These are phyloP conservation scores for Prunus dulcis DNA, from an alignment of 306 rosid genomes.

Conservation along the genomic window DNA sequence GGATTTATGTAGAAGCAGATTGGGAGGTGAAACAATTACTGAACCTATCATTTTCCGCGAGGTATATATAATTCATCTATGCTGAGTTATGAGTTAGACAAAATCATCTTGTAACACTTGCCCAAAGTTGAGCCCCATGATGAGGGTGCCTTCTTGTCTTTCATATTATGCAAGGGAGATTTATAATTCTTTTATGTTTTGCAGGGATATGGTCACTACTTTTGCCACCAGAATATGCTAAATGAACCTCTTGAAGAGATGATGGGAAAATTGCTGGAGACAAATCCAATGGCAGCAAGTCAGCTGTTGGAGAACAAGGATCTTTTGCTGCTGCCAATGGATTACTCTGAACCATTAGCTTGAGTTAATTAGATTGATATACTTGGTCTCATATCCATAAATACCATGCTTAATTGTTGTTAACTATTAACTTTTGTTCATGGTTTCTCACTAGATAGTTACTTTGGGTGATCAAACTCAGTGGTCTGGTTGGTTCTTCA, in stretches of 20 bases:
- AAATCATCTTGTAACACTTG: not conserved
- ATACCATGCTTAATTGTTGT: not conserved
- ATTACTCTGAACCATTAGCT: constrained; percentile 41
- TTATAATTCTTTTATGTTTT: not conserved
- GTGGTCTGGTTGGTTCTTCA: too few relatives aligned
- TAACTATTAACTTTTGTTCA: not conserved
- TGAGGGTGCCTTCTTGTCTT: not conserved
- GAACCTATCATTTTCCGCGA: constrained; percentile 68
- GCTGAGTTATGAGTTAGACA: not conserved
- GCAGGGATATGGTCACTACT: constrained; percentile 90
- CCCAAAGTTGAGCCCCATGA: not conserved
- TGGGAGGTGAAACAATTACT: constrained; percentile 54
- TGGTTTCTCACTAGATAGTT: not conserved
- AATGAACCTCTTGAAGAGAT: constrained; percentile 91
- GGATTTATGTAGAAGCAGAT: constrained; percentile 65
- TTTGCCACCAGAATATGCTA: constrained; percentile 45
- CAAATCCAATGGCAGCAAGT: constrained; percentile 50
- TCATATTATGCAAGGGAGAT: not conserved
- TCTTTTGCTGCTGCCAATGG: constrained; percentile 59
- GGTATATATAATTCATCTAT: constrained; percentile 44
- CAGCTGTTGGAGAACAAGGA: constrained; percentile 73
- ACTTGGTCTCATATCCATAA: not conserved
- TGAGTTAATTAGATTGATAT: constrained; percentile 19
- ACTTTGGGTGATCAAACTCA: too few relatives aligned
- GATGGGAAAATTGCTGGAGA: constrained; percentile 75